Percentiles rank a stretch among this genome's conserved stretches.
These are phyloP conservation scores for Quercus tomentella DNA, from an alignment of 331 rosid species.

Conservation along the genomic window DNA sequence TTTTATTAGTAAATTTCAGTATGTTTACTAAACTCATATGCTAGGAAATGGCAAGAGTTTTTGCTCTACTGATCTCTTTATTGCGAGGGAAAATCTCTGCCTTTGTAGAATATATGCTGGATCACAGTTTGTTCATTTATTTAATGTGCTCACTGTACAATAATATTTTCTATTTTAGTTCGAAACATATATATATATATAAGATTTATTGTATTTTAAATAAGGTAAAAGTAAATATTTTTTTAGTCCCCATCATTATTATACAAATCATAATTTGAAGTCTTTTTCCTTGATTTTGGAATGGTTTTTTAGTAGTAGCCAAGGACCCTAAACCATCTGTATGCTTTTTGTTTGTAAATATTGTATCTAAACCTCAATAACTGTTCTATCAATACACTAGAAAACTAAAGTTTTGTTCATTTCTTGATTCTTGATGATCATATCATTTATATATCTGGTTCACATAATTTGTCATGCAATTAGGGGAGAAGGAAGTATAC, in stretches of 20 bases:
- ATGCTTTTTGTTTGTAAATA: not conserved
- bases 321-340: not conserved
- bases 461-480: constrained; percentile 10
- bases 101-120: not conserved
- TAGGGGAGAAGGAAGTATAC: constrained; percentile 63
- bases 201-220: not conserved
- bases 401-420: not conserved
- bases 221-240: not conserved
- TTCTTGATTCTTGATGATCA: not conserved
- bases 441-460: not conserved
- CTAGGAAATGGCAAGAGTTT: not conserved
- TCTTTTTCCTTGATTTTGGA: not conserved
- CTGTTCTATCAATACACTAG: not conserved
- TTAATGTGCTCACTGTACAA: not conserved
- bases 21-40: too few relatives aligned
- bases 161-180: not conserved
- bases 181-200: not conserved
- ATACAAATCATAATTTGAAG: too few relatives aligned
- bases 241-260: too few relatives aligned
- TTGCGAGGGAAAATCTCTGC: not conserved
- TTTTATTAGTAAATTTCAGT: too few relatives aligned
- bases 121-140: not conserved
- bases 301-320: not conserved
- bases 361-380: not conserved
- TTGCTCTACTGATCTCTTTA: not conserved